A percentile compares a stretch with the other conserved stretches of the same genome.
phyloP scores from a whole-genome alignment of 768 basidiomycete species.

The Sistotremastrum suecicum region DNA sequence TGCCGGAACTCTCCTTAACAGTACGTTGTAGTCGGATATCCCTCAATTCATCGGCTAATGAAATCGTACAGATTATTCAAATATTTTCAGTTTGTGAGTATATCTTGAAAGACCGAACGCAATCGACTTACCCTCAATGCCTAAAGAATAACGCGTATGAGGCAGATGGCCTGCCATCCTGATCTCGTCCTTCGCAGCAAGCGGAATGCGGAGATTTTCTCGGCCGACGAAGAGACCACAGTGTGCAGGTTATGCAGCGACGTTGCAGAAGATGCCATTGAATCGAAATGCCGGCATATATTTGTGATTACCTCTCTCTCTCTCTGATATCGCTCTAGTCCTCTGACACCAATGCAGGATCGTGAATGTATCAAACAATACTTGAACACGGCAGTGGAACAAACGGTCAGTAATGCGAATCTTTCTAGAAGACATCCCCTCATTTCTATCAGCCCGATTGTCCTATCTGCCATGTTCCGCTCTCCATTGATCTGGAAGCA shows the following conservation, averaged over 20 bases:
- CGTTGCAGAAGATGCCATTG: constrained; percentile 92
- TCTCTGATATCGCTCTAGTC: not conserved
- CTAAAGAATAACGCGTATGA: constrained; percentile 79
- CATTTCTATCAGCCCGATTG: constrained; percentile 55
- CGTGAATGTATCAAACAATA: constrained; percentile 94
- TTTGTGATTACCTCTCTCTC: constrained; percentile 27
- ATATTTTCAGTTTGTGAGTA: constrained; percentile 68
- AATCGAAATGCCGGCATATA: constrained; percentile 84
- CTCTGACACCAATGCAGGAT: constrained; percentile 24
- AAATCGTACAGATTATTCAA: constrained; percentile 56
- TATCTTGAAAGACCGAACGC: constrained; percentile 2
- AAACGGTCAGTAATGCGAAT: constrained; percentile 30
- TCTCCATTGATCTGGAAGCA: constrained; percentile 94
- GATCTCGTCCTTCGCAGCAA: constrained; percentile 86
- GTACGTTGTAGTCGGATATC: constrained; percentile 31
- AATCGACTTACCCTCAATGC: constrained; percentile 10
- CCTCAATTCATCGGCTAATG: constrained; percentile 2
- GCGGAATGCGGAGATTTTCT: constrained; percentile 52
- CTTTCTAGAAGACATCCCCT: not conserved
- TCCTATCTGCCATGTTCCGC: constrained; percentile 83
- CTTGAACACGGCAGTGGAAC: constrained; percentile 57
- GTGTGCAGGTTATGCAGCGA: constrained; percentile 96
- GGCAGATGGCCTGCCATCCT: constrained; percentile 91
- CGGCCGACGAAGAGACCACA: constrained; percentile 53
- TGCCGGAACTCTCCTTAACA: constrained; percentile 83